Conservation (phyloP, 2,329 filamentous ascomycete species). For the Blastomyces emzantsi region DNA sequence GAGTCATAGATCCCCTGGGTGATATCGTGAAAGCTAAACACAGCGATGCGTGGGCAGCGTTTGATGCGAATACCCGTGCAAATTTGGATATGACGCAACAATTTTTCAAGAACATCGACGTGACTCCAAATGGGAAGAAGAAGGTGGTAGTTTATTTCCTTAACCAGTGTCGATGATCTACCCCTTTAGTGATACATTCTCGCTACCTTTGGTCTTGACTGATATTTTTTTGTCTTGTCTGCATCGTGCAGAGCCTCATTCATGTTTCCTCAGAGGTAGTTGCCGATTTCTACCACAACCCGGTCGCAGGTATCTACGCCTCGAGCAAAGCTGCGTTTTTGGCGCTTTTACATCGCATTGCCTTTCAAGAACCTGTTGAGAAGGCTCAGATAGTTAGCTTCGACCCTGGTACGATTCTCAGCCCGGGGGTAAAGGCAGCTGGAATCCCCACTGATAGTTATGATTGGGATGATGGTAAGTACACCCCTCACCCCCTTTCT, state of each 20-base stretch:
- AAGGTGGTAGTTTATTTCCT: not conserved
- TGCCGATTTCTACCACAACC: not conserved
- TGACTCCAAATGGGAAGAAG: not conserved
- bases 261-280: not conserved
- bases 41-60: not conserved
- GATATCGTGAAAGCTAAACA: not conserved
- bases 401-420: not conserved
- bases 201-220: not conserved
- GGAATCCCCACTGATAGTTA: not conserved
- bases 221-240: not conserved
- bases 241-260: not conserved
- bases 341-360: not conserved
- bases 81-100: not conserved
- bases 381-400: slow-evolving; percentile 3
- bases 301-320: not conserved
- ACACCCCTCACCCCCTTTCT: not conserved
- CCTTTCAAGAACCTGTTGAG: not conserved
- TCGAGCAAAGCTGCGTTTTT: not conserved
- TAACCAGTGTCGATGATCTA: not conserved
- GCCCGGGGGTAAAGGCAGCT: not conserved
- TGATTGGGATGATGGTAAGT: slow-evolving; percentile 1
- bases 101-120: not conserved
- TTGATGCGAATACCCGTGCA: not conserved
- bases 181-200: not conserved
- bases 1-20: not conserved